Evolutionary conservation across 805 yeast genomes (phyloP).

Genomic region (Zygosaccharomyces gambellarensis): DNA sequence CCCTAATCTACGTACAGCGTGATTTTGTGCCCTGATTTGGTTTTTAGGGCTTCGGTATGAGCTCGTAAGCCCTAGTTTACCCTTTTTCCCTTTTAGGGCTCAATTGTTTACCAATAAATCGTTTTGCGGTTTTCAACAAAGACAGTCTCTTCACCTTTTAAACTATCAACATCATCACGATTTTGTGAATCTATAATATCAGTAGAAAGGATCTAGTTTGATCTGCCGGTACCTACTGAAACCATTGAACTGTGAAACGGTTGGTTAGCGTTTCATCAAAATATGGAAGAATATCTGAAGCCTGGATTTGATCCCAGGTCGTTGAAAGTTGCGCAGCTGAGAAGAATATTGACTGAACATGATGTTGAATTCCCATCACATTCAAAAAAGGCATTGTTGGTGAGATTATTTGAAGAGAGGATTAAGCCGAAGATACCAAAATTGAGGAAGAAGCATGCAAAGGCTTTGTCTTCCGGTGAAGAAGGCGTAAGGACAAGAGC

Average conservation of each 20-base stretch:
- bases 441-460: slow-evolving; percentile 34
- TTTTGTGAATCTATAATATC: no score
- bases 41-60: neutral
- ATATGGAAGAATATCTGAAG: slow-evolving; percentile 16
- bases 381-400: slow-evolving; percentile 64
- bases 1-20: no score
- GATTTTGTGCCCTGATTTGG: neutral
- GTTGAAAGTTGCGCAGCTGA: slow-evolving; percentile 63
- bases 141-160: neutral
- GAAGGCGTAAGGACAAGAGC: slow-evolving; percentile 31
- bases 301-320: slow-evolving; percentile 63
- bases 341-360: slow-evolving; percentile 59
- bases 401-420: slow-evolving; percentile 53
- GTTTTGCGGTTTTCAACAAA: neutral
- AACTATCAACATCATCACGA: neutral
- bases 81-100: neutral
- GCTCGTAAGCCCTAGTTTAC: neutral
- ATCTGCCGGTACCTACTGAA: no score
- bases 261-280: neutral
- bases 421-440: slow-evolving; percentile 46
- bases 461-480: slow-evolving; percentile 32
- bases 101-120: neutral
- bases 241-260: no score
- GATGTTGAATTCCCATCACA: slow-evolving; percentile 55
- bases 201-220: no score